A percentile compares a stretch with the other conserved stretches of the same genome.
These are phyloP conservation scores for Aplosporella prunicola DNA, from an alignment of 2,329 filamentous ascomycete species.

Conservation along the genomic window DNA sequence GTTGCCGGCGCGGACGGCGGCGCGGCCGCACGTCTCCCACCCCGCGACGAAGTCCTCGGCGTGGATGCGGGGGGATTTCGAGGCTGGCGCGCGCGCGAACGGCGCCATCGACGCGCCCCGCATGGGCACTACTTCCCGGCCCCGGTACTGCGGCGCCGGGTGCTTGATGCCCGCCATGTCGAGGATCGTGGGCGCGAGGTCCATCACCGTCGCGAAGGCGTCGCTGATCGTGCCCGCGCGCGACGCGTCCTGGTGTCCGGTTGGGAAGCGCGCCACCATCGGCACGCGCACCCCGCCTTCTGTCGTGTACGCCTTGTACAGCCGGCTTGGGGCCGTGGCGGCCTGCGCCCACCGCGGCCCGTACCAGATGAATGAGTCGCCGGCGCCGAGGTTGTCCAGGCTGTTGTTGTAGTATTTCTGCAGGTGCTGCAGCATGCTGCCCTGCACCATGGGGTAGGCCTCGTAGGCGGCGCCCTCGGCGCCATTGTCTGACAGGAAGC, in stretches of 20 bases:
- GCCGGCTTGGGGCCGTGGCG: constrained; percentile 40
- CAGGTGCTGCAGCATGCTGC: constrained; percentile 45
- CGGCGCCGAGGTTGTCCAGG: constrained; percentile 49
- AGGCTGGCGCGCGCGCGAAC: constrained; percentile 30
- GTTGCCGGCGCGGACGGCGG: constrained; percentile 46
- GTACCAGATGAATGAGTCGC: constrained; percentile 52
- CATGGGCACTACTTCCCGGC: constrained; percentile 43
- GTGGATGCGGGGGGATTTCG: constrained; percentile 33
- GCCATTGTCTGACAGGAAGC: constrained; percentile 56
- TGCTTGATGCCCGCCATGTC: constrained; percentile 42
- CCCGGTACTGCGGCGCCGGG: constrained; percentile 44
- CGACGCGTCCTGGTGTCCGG: constrained; percentile 8
- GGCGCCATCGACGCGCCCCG: constrained; percentile 41
- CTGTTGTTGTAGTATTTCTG: constrained; percentile 50
- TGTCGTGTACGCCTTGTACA: constrained; percentile 39
- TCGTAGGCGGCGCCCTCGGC: constrained; percentile 52
- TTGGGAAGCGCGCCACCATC: constrained; percentile 34
- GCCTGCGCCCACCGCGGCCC: constrained; percentile 49
- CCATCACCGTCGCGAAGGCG: constrained; percentile 41
- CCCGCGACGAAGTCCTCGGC: constrained; percentile 44
- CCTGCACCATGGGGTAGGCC: constrained; percentile 48
- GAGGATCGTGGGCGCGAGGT: constrained; percentile 34
- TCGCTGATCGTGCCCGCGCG: constrained; percentile 34
- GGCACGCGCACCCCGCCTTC: constrained; percentile 46
- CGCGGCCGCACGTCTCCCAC: constrained; percentile 48